phyloP scores from a whole-genome alignment of 331 rosid species.

The Erythrophleum ivorense region DNA sequence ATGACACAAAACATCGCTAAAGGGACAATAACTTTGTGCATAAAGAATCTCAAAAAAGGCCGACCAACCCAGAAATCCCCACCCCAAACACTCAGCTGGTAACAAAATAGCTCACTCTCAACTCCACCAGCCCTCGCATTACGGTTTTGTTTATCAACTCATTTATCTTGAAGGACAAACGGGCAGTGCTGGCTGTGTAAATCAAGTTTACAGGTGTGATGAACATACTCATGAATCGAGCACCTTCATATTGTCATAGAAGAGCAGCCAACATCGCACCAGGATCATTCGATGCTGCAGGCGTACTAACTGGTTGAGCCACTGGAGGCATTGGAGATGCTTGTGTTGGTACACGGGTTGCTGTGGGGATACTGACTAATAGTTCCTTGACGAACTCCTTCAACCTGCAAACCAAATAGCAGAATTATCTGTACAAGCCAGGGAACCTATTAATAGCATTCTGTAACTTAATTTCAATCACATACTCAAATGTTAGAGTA shows the following conservation, averaged over 20 bases:
- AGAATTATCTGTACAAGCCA: constrained; percentile 28
- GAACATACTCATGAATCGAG: constrained; percentile 49
- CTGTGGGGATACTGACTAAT: constrained; percentile 65
- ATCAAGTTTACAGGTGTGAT: constrained; percentile 68
- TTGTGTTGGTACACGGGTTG: constrained; percentile 50
- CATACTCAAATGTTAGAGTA: constrained; percentile 83
- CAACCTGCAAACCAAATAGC: constrained; percentile 66
- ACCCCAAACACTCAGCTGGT: constrained; percentile 63
- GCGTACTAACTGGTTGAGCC: constrained; percentile 59
- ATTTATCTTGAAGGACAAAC: constrained; percentile 44
- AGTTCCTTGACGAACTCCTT: constrained; percentile 96
- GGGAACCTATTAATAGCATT: constrained; percentile 9
- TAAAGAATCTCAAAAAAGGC: constrained; percentile 75
- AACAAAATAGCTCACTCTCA: constrained; percentile 57
- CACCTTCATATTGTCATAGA: constrained; percentile 58
- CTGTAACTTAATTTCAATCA: constrained; percentile 11
- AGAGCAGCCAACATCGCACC: constrained; percentile 97
- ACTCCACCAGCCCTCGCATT: constrained; percentile 87
- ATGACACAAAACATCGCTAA: constrained; percentile 59
- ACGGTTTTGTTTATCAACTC: constrained; percentile 50
- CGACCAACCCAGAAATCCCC: constrained; percentile 65
- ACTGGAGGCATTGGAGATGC: constrained; percentile 57
- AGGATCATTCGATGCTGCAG: constrained; percentile 70
- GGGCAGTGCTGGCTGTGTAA: constrained; percentile 60
- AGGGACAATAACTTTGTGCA: constrained; percentile 74